Base-by-base conservation (phyloP, 2,329 filamentous ascomycete species). In the Epichloe gansuensis region DNA sequence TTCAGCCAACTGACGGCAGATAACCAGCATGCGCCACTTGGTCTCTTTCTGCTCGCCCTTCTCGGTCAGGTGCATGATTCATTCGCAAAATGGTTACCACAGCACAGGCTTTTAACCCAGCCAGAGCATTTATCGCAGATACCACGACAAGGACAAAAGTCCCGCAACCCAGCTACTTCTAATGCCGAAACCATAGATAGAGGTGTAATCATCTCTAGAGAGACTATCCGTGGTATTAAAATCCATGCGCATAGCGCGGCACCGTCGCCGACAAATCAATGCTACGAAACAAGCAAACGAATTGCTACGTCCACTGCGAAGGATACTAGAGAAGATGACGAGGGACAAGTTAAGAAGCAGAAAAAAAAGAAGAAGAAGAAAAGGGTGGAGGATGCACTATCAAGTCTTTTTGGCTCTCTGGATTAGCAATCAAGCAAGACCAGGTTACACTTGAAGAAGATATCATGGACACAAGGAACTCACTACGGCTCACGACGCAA, bases 1-100 rank as follows among this genome's bases (percentile, higher is more conserved):
- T 90, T 91, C 64, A 81, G 82, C 1, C 83, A 82, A 56, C 69
- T 91, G 42, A 70, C 84, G 3, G 82, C 82, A 17, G 85, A 90
- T 64, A 79, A 76, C 36, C 86, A 89, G 60, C 87, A 87, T 65
- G 80, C 86, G 2, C 72, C 81, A 4, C 72, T 91, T 3, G 87
- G 87, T 4, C 70, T 89, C 21, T 74, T 87, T 56, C 73, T 91
- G 9, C 63, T 90, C 45, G 81, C 77, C 21, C 68, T 78, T 2
- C 68, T 90, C 53, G 82, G 82, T 4, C 78, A 79, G 55, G 66
- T 84, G 23, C 67, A 76, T 54, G 68, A 68, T 49, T 64, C 72
- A 2, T 64, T 80, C 48, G 64, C 64, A 8, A 59, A 59, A 7
- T 58, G 74, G 9, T 58, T 68, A 7, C 62, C 63, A 9, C 21